Evolutionary conservation across 2,329 filamentous ascomycete species (phyloP).

Genomic region (Cryphonectria nitschkei): DNA sequence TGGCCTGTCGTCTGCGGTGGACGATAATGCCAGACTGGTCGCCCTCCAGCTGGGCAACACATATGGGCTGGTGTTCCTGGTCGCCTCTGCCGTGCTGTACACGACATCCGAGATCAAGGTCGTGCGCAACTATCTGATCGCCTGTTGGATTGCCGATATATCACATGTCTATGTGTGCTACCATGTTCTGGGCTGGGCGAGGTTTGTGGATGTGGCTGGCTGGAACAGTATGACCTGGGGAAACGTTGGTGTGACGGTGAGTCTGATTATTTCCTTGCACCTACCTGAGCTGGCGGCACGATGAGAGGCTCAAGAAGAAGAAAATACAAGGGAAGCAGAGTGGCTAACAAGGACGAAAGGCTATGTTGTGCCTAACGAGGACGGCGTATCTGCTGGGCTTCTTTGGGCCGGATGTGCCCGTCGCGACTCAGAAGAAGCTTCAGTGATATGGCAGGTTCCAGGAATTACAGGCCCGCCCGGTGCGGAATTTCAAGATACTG

Average conservation of each 20-base stretch:
- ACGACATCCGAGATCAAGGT: constrained; percentile 68
- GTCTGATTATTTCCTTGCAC: constrained; percentile 32
- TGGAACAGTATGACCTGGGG: constrained; percentile 78
- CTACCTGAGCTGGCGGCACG: not conserved
- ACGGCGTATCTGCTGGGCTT: constrained; percentile 61
- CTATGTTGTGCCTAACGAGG: constrained; percentile 59
- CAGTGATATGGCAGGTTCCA: constrained; percentile 20
- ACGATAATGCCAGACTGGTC: constrained; percentile 57
- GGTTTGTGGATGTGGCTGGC: constrained; percentile 52
- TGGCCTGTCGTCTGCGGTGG: constrained; percentile 40
- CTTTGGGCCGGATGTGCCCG: constrained; percentile 55
- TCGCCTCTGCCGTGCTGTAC: constrained; percentile 67
- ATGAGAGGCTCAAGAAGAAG: too few relatives aligned
- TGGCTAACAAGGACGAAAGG: constrained; percentile 37
- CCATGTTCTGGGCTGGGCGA: constrained; percentile 58
- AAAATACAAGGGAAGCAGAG: not conserved
- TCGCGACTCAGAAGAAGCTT: constrained; percentile 30
- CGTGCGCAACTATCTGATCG: constrained; percentile 68
- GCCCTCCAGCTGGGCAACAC: constrained; percentile 71
- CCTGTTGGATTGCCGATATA: constrained; percentile 67
- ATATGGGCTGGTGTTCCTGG: constrained; percentile 67
- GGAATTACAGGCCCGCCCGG: not conserved
- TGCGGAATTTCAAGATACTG: too few relatives aligned
- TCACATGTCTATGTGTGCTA: constrained; percentile 68
- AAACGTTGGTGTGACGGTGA: constrained; percentile 68